Conservation (phyloP, 2,329 filamentous ascomycete species). For the Aspergillus ustus region DNA sequence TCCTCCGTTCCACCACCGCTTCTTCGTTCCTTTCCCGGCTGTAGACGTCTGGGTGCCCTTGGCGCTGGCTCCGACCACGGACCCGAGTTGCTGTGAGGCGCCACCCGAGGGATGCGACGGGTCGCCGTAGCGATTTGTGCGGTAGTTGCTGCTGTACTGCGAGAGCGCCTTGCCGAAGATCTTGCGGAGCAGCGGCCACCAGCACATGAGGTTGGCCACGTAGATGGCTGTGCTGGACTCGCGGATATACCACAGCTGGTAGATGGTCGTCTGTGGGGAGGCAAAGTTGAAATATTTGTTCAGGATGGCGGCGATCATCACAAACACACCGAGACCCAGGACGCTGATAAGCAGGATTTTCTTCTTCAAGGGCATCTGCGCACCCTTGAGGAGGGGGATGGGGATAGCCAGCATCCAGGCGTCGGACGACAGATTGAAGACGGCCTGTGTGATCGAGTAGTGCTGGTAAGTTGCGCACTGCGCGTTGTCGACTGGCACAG, state of each 20-base stretch:
- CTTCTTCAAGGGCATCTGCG: constrained; percentile 39
- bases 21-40: neutral
- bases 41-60: neutral
- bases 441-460: constrained; percentile 49
- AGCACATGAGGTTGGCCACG: constrained; percentile 52
- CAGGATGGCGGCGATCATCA: constrained; percentile 46
- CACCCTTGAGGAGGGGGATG: constrained; percentile 41
- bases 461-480: constrained; percentile 48
- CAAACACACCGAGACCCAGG: constrained; percentile 45
- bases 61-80: neutral
- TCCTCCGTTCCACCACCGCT: neutral
- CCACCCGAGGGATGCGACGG: neutral
- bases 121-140: constrained; percentile 32
- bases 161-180: constrained; percentile 27
- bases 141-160: constrained; percentile 8
- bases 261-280: constrained; percentile 41
- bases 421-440: constrained; percentile 52
- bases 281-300: constrained; percentile 53
- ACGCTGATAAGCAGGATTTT: constrained; percentile 42
- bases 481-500: constrained; percentile 47
- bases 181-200: constrained; percentile 37
- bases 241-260: constrained; percentile 50
- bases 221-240: constrained; percentile 49
- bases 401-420: constrained; percentile 45
- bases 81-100: neutral